Evolutionary conservation across 2,329 filamentous ascomycete species (phyloP), one percentile per base, ranked within the genome.

Genomic region (Cephalotrichum gorgonifer): DNA sequence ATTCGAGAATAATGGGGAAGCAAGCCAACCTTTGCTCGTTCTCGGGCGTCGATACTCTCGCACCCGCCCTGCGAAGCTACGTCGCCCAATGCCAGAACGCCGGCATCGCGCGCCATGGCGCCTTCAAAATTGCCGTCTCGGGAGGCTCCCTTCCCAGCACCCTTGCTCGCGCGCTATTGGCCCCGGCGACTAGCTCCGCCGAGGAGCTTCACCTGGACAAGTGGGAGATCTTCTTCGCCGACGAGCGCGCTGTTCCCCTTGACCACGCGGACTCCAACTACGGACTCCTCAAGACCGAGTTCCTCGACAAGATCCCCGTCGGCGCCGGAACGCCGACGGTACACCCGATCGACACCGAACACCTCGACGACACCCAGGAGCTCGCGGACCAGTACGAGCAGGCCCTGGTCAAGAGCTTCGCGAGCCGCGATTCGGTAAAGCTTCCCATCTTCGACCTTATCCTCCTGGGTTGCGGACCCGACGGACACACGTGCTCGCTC

Each of bases 221-320:
- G 66, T 98, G 93, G 93, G 87, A 97, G 61, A 88, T 98, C 62
- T 98, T 97, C 76, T 97, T 96, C 68, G 91, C 91, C 62, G 93
- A 98, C 64, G 93, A 98, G 75, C 87, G 93, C 61, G 88, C 88
- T 58, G 93, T 97, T 48, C 86, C 93, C 22, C 83, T 96, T 57
- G 83, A 93, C 66, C 85, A 97, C 69, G 77, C 81, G 56, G 91
- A 98, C 72, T 95, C 89, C 72, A 98, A 97, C 72, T 95, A 96
- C 70, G 81, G 74, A 53, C 80, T 96, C 42, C 71, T 97, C 57
- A 93, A 95, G 73, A 73, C 81, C 44, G 89, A 96, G 69, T 75
- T 96, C 46, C 75, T 98, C 54, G 84, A 90, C 71, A 91, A 94
- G 72, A 86, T 97, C 54, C 88, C 90, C 39, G 67, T 73, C 43